Evolutionary conservation across 257 asterid species (phyloP).

Genomic region (Solanum medicagineum): DNA sequence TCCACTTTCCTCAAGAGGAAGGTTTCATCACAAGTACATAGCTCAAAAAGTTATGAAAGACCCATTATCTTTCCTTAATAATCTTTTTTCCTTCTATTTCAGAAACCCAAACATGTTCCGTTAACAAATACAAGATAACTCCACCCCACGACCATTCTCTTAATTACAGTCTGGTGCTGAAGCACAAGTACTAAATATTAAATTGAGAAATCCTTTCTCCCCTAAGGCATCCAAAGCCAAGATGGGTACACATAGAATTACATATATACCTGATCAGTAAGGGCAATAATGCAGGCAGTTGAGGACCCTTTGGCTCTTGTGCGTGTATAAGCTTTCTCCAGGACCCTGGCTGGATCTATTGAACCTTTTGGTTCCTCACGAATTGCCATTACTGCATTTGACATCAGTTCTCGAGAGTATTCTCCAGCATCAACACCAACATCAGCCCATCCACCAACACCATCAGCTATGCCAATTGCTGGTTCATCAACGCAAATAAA

Average conservation of each 20-base stretch:
- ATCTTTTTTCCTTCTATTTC: not conserved
- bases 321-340: conserved; percentile 67
- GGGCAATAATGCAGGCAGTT: conserved; percentile 93
- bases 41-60: not conserved
- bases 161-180: not conserved
- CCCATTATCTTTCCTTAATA: not conserved
- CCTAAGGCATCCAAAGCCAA: not conserved
- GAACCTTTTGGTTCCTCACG: conserved; percentile 74
- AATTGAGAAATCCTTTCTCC: not conserved
- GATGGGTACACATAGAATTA: not conserved
- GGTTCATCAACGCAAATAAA: conserved; percentile 69
- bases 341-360: conserved; percentile 74
- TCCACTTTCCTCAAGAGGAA: not conserved
- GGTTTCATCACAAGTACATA: not conserved
- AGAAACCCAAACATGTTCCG: not conserved
- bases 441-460: conserved; percentile 99
- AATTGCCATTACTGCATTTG: conserved; percentile 60
- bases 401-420: conserved; percentile 92
- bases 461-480: conserved; percentile 95
- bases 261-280: conserved; percentile 56
- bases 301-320: conserved; percentile 83
- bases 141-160: not conserved
- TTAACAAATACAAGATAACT: not conserved
- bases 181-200: not conserved
- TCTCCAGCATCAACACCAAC: conserved; percentile 71